A percentile compares a stretch with the other conserved stretches of the same genome.
These are phyloP conservation scores for Acorus gramineus DNA, from an alignment of 106 monocot species.

Conservation along the genomic window DNA sequence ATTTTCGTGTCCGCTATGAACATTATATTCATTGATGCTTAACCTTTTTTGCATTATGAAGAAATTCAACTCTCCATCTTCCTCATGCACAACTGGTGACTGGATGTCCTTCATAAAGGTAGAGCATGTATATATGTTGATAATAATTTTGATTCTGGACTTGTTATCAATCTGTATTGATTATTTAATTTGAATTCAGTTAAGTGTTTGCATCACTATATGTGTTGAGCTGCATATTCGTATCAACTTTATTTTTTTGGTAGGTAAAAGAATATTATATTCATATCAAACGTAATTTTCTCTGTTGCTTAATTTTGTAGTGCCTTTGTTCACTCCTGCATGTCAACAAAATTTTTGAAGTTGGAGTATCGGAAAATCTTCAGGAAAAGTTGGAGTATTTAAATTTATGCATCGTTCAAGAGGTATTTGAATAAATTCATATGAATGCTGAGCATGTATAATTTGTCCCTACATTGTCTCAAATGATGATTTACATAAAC, in stretches of 20 bases:
- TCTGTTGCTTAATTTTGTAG: constrained; percentile 30
- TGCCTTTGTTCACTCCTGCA: constrained; percentile 78
- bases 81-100: constrained; percentile 57
- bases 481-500: no score
- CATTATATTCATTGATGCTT: constrained; percentile 7
- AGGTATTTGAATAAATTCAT: constrained; percentile 26
- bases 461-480: no score
- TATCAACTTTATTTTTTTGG: no score
- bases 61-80: constrained; percentile 93
- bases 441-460: neutral
- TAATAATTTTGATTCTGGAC: neutral
- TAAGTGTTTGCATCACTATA: no score
- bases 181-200: no score
- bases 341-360: constrained; percentile 87
- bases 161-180: neutral
- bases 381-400: constrained; percentile 49
- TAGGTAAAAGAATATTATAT: no score
- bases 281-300: neutral
- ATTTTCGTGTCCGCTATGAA: no score
- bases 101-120: constrained; percentile 88
- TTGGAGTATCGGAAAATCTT: constrained; percentile 73
- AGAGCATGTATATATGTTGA: neutral
- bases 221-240: no score
- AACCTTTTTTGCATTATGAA: constrained; percentile 20
- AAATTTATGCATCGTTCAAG: constrained; percentile 49